A percentile compares a stretch with the other conserved stretches of the same genome.
Evolutionary conservation across 1,139 yeast genomes (phyloP).

Genomic region (Kodamaea derodonti): DNA sequence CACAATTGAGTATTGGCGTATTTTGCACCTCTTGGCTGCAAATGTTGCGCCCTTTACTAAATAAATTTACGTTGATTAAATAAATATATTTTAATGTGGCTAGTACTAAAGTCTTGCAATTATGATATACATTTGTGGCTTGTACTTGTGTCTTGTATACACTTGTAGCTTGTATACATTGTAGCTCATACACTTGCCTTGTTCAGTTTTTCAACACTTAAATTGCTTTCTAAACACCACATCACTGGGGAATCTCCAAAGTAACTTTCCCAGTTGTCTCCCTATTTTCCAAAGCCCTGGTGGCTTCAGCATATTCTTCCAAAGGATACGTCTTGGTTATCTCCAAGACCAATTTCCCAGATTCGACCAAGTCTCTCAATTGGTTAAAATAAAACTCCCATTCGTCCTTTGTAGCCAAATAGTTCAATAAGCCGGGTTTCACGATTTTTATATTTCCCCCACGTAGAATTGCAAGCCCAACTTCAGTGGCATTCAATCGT

Average conservation of each 20-base stretch:
- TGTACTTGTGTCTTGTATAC: no score
- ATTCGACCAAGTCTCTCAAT: conserved; percentile 42
- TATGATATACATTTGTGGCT: no score
- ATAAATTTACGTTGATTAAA: no score
- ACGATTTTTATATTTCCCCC: conserved; percentile 58
- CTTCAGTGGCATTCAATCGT: conserved; percentile 62
- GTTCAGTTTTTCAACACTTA: no score
- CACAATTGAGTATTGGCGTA: no score
- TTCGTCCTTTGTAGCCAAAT: conserved; percentile 50
- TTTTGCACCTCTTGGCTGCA: no score
- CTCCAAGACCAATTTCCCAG: conserved; percentile 49
- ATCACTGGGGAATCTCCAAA: conserved; percentile 36
- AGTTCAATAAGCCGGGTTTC: conserved; percentile 61
- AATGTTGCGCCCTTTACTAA: no score
- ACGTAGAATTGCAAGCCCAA: conserved; percentile 38
- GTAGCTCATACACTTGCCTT: no score
- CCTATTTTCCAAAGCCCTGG: conserved; percentile 65
- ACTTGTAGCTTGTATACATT: no score
- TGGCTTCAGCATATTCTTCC: conserved; percentile 59
- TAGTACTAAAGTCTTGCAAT: no score
- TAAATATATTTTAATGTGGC: no score
- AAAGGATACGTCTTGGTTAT: conserved; percentile 58
- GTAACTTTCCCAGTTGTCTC: conserved; percentile 75
- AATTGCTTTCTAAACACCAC: no score
- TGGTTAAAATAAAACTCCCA: conserved; percentile 51